A percentile compares a stretch with the other conserved stretches of the same genome.
Conservation (phyloP, 2,329 filamentous ascomycete genomes). For the Magnaporthales sp. region DNA sequence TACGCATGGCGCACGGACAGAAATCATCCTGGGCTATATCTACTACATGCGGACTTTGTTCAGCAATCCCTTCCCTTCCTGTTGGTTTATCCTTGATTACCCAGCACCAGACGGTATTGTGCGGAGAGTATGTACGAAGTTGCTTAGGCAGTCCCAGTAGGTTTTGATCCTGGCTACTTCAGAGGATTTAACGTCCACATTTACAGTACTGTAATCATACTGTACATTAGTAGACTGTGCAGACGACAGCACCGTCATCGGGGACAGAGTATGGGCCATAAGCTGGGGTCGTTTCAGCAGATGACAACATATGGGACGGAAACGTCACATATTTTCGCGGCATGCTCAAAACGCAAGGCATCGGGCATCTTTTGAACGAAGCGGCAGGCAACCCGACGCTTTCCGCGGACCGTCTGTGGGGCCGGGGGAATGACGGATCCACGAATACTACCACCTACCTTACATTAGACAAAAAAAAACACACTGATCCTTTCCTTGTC, state of each 20-base stretch:
- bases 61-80: not conserved
- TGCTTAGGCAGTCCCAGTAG: not conserved
- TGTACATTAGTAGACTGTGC: not conserved
- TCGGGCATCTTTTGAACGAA: not conserved
- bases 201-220: not conserved
- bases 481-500: not conserved
- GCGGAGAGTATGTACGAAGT: not conserved
- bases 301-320: not conserved
- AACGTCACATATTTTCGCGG: constrained; percentile 1
- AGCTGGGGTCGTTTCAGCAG: not conserved
- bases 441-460: not conserved
- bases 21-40: not conserved
- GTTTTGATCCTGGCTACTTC: not conserved
- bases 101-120: not conserved
- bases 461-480: not conserved
- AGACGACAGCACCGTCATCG: not conserved
- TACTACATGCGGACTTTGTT: not conserved
- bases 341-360: not conserved
- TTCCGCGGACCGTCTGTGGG: not conserved
- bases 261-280: not conserved
- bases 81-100: not conserved
- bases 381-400: not conserved
- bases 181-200: not conserved
- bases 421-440: not conserved
- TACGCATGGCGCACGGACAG: not conserved